Evolutionary conservation across 495 filamentous ascomycete species (phyloP).

Genomic region (Mytilinidion resinicola): DNA sequence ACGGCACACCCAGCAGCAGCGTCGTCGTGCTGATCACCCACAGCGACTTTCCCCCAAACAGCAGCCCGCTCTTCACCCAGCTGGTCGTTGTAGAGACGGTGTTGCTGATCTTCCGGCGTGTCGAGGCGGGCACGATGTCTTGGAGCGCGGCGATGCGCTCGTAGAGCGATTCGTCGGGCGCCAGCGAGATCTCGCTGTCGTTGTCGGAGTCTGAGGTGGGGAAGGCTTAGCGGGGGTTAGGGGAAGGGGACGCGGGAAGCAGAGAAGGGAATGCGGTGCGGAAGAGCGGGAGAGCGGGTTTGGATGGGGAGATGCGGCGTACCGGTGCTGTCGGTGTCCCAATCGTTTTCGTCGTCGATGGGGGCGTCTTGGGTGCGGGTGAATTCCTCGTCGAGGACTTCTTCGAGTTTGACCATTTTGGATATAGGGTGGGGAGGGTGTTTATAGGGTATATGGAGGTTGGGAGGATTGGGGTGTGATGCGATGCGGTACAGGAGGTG

Average conservation of each 20-base stretch:
- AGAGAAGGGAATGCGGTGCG: slow-evolving; percentile 2
- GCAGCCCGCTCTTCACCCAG: slow-evolving; percentile 55
- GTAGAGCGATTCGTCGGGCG: slow-evolving; percentile 55
- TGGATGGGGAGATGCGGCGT: slow-evolving; percentile 31
- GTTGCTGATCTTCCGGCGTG: slow-evolving; percentile 61
- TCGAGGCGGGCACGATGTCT: slow-evolving; percentile 83
- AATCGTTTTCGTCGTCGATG: slow-evolving; percentile 78
- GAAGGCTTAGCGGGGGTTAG: background rate
- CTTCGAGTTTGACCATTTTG: slow-evolving; percentile 93
- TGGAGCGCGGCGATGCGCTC: slow-evolving; percentile 80
- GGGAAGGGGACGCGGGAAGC: background rate
- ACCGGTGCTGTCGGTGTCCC: slow-evolving; percentile 72
- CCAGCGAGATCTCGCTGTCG: slow-evolving; percentile 53
- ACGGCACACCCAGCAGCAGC: slow-evolving; percentile 85
- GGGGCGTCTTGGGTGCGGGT: slow-evolving; percentile 61
- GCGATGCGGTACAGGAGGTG: too few species aligned
- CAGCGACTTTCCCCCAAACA: slow-evolving; percentile 70
- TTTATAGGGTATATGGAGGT: too few species aligned
- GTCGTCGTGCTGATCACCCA: slow-evolving; percentile 85
- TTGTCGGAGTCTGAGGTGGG: slow-evolving; percentile 17
- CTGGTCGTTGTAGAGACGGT: slow-evolving; percentile 51
- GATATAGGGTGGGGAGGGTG: background rate
- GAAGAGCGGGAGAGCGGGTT: background rate
- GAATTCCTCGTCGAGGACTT: slow-evolving; percentile 95
- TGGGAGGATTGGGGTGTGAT: too few species aligned